Conservation (phyloP, 1,139 yeast species). For the Kazachstania sp. region DNA sequence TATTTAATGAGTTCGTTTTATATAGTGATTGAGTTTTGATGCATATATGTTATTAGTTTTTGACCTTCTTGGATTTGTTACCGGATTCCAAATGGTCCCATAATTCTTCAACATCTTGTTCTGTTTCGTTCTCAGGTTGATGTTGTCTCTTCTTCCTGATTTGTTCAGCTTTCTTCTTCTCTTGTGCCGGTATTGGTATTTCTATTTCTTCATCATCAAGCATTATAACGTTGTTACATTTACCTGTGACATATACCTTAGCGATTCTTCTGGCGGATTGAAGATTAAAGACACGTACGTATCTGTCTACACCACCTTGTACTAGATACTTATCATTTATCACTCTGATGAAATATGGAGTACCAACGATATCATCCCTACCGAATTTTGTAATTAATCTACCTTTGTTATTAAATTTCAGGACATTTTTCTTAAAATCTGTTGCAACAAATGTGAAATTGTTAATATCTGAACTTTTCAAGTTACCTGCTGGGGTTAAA, state of each 20-base stretch:
- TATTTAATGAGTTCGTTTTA: background rate
- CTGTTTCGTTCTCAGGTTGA: constrained; percentile 9
- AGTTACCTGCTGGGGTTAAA: constrained; percentile 19
- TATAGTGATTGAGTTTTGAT: background rate
- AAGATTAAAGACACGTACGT: constrained; percentile 65
- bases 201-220: constrained; percentile 32
- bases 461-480: constrained; percentile 10
- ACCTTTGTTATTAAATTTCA: constrained; percentile 43
- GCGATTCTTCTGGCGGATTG: constrained; percentile 50
- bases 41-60: background rate
- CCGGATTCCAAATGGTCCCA: constrained; percentile 17
- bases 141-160: constrained; percentile 10
- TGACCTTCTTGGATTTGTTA: constrained; percentile 5
- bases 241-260: constrained; percentile 70
- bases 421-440: constrained; percentile 34
- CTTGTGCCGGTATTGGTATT: constrained; percentile 11
- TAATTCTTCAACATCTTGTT: constrained; percentile 15
- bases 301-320: constrained; percentile 82
- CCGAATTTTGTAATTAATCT: constrained; percentile 36
- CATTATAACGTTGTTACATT: constrained; percentile 50
- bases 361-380: constrained; percentile 39
- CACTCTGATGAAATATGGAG: constrained; percentile 30
- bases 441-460: constrained; percentile 21
- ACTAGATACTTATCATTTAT: constrained; percentile 31
- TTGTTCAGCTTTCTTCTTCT: constrained; percentile 4